These are phyloP conservation scores for Cryptococcus sp. DNA, from an alignment of 1,284 basidiomycete species.

Conservation along the genomic window DNA sequence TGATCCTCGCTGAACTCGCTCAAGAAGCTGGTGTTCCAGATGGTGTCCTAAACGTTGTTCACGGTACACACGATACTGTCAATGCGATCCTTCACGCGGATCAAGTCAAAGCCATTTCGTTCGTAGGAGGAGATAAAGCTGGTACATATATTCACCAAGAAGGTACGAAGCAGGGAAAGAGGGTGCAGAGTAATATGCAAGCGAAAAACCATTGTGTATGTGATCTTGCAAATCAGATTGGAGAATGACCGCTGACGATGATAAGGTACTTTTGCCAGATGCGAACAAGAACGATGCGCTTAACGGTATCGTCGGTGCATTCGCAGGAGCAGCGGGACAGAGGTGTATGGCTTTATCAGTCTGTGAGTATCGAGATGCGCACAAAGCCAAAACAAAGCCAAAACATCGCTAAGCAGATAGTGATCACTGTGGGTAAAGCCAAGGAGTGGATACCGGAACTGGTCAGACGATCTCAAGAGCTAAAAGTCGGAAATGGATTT, in stretches of 20 bases:
- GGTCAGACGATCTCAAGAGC: conserved; percentile 66
- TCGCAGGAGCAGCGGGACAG: conserved; percentile 90
- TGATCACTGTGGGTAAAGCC: conserved; percentile 71
- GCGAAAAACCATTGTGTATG: conserved; percentile 89
- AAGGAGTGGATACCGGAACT: conserved; percentile 76
- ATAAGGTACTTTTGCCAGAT: conserved; percentile 75
- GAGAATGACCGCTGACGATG: too few relatives aligned
- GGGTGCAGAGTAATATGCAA: conserved; percentile 87
- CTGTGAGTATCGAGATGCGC: neutral
- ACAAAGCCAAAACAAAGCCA: neutral
- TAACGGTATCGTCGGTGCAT: conserved; percentile 85
- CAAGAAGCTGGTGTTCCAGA: conserved; percentile 64
- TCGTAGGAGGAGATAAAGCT: conserved; percentile 90
- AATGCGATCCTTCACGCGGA: conserved; percentile 90
- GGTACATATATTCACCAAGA: conserved; percentile 88
- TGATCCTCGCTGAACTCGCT: conserved; percentile 90
- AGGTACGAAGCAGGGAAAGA: conserved; percentile 59
- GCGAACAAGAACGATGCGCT: conserved; percentile 86
- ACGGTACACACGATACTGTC: conserved; percentile 81
- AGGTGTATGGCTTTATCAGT: conserved; percentile 32
- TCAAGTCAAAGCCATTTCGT: conserved; percentile 83
- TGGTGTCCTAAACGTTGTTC: conserved; percentile 65
- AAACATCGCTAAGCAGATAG: conserved; percentile 44
- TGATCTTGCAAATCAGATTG: neutral
- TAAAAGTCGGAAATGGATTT: conserved; percentile 81